Evolutionary conservation across 2,329 filamentous ascomycete species (phyloP), one percentile per base, ranked within the genome.

Genomic region (Trichoderma afroharzianum): DNA sequence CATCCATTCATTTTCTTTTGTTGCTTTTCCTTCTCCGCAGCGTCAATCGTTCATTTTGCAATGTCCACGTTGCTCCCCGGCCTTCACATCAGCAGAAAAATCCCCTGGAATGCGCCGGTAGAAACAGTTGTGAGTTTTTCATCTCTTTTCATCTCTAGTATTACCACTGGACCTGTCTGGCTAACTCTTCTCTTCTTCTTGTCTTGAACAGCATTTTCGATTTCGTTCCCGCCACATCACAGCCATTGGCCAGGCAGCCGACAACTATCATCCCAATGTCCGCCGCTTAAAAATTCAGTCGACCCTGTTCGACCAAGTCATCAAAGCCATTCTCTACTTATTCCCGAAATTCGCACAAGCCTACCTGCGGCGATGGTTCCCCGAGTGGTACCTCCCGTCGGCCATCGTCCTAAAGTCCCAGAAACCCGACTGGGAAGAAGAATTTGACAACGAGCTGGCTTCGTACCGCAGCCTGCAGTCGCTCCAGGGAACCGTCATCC

Each of bases 341-440:
- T 72, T 74, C 18, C 74, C 74, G 18, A 58, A 61, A 15, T 61
- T 73, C 18, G 64, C 59, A 39, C 62, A 70, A 61, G 63, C 61
- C 47, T 71, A 68, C 53, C 21, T 74, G 55, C 32, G 63, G 9
- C 18, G 28, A 39, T 62, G 39, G 47, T 74, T 74, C 61, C 73
- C 74, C n/a, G 67, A 74, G 59, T 76, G 69, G 71, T 53, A 11
- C 33, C 47, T 76, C 21, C 74, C 74, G 8, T 18, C 72, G 11
- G 55, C 61, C n/a, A 72, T 74, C 32, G 74, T 76, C 43, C 30
- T 76, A 12, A 77, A 75, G 68, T 72, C 64, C 58, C 61, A 75
- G 61, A 77, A 76, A 62, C 39, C 70, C 36, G 73, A 72, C 36
- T 78, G 76, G 77, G 76, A 78, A 21, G 72, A 75, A n/a, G 77